phyloP scores from a whole-genome alignment of 1,284 basidiomycete genomes.

The Rhodotorula sp. region DNA sequence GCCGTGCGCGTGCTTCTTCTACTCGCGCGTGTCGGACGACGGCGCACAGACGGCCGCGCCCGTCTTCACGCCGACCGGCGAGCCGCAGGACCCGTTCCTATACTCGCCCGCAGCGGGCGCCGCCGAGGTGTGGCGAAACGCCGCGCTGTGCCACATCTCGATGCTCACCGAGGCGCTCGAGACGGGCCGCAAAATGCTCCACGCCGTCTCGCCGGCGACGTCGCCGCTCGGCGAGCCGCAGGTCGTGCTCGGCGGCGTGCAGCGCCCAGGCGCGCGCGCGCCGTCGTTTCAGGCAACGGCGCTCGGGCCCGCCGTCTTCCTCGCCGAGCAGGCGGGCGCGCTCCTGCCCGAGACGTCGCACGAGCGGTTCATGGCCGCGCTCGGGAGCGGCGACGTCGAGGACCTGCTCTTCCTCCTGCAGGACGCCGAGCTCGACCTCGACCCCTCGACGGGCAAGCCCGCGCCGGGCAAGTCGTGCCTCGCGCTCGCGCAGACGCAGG shows the following conservation, averaged over 20 bases:
- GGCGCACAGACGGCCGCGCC: constrained; percentile 20
- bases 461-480: constrained; percentile 18
- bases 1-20: constrained; percentile 44
- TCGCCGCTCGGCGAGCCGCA: neutral
- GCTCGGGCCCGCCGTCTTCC: constrained; percentile 38
- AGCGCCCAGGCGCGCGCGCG: constrained; percentile 1
- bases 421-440: constrained; percentile 19
- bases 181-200: neutral
- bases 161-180: constrained; percentile 32
- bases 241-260: neutral
- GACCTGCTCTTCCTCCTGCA: constrained; percentile 31
- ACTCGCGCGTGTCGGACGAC: constrained; percentile 36
- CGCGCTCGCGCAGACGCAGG: constrained; percentile 22
- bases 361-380: constrained; percentile 27
- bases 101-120: constrained; percentile 33
- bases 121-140: constrained; percentile 35
- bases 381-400: constrained; percentile 23
- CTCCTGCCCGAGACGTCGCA: constrained; percentile 26
- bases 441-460: neutral
- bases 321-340: constrained; percentile 17
- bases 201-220: neutral
- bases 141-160: constrained; percentile 41
- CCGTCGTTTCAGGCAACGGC: constrained; percentile 39
- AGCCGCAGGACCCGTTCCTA: constrained; percentile 16
- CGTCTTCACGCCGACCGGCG: neutral